Evolutionary conservation across 2,329 filamentous ascomycete genomes (phyloP).

Genomic region (Lizonia empirigonia): DNA sequence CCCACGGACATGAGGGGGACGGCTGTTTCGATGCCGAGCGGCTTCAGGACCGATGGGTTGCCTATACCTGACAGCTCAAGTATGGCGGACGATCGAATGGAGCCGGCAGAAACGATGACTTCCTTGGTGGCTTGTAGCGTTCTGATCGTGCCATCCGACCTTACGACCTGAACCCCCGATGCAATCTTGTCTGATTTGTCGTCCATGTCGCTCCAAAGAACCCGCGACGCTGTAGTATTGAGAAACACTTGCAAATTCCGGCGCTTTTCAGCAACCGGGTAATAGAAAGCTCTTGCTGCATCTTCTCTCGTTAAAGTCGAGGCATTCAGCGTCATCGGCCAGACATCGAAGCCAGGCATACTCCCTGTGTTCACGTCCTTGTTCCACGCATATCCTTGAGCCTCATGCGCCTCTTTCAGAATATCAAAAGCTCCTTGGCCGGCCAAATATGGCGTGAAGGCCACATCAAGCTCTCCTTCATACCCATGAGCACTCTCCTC

Average conservation of each 20-base stretch:
- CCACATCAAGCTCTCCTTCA: conserved; percentile 34
- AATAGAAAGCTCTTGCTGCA: conserved; percentile 57
- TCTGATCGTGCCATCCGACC: conserved; percentile 23
- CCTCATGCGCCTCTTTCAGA: conserved; percentile 47
- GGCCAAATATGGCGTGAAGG: conserved; percentile 36
- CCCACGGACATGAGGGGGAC: conserved; percentile 37
- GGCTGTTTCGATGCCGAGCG: conserved; percentile 27
- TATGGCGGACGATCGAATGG: conserved; percentile 41
- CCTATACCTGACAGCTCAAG: conserved; percentile 48
- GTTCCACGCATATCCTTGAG: conserved; percentile 48
- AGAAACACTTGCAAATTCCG: conserved; percentile 53
- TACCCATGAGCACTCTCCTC: conserved; percentile 28
- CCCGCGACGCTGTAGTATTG: conserved; percentile 50
- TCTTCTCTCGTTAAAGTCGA: conserved; percentile 51
- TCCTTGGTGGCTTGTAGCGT: conserved; percentile 32
- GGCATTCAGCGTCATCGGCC: conserved; percentile 51
- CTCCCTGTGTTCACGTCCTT: conserved; percentile 51
- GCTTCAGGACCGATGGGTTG: conserved; percentile 35
- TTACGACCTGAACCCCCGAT: conserved; percentile 32
- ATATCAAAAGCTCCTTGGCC: conserved; percentile 32
- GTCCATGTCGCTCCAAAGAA: conserved; percentile 43
- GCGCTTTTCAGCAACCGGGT: conserved; percentile 47
- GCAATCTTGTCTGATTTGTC: conserved; percentile 19
- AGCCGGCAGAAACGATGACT: conserved; percentile 46
- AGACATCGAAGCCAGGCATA: conserved; percentile 53